A percentile compares a stretch with the other conserved stretches of the same genome.
These are phyloP conservation scores for Diospyros lotus DNA, from an alignment of 148 eudicot genomes.

Conservation along the genomic window DNA sequence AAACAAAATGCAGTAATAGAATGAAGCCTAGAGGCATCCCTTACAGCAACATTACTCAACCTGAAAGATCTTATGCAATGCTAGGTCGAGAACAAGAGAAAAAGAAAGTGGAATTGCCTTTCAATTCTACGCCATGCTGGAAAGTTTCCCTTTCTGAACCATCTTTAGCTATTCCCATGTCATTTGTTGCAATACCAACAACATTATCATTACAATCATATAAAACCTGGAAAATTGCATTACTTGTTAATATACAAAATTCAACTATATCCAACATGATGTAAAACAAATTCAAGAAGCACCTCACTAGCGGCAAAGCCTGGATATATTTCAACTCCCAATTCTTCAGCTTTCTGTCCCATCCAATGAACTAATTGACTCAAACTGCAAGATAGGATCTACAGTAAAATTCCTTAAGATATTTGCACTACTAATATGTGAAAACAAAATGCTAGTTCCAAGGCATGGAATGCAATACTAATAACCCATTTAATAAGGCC, in stretches of 20 bases:
- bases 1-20: background rate
- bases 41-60: background rate
- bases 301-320: conserved; percentile 99
- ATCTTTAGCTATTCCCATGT: conserved; percentile 88
- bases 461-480: background rate
- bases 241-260: conserved; percentile 3
- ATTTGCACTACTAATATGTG: background rate
- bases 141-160: conserved; percentile 73
- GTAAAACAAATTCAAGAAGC: conserved; percentile 17
- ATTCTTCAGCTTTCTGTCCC: conserved; percentile 90
- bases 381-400: conserved; percentile 54
- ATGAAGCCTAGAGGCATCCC: background rate
- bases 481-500: background rate
- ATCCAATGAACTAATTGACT: conserved; percentile 90
- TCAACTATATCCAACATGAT: background rate
- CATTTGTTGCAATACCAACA: conserved; percentile 89
- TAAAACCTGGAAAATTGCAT: conserved; percentile 48
- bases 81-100: background rate
- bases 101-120: conserved; percentile 33
- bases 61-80: background rate
- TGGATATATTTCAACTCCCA: conserved; percentile 96
- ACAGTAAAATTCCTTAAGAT: conserved; percentile 8
- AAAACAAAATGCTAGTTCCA: background rate
- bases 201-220: conserved; percentile 62
- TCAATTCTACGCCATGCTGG: conserved; percentile 93